A percentile compares a stretch with the other conserved stretches of the same genome.
Evolutionary conservation across 73 alveolate species (phyloP).

Genomic region (Symbiodinium pilosum): DNA sequence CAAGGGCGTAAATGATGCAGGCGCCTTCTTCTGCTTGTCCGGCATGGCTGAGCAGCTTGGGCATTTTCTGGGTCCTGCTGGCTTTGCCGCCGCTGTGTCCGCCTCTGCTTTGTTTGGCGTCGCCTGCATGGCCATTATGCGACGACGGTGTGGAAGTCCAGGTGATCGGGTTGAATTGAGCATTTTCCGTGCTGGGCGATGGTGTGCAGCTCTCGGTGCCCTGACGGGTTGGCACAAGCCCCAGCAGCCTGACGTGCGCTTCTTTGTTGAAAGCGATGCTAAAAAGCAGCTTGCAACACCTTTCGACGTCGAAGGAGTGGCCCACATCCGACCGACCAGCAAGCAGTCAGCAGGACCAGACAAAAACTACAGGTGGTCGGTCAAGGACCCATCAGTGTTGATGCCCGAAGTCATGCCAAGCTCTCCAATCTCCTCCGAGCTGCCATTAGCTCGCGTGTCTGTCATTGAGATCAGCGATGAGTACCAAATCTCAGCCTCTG

Average conservation of each 20-base stretch:
- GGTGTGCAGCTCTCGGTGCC: constrained; percentile 87
- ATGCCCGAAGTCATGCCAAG: constrained; percentile 9
- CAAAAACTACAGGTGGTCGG: background rate
- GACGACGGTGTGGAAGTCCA: constrained; percentile 66
- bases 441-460: constrained; percentile 50
- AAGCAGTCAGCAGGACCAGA: background rate
- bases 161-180: constrained; percentile 90
- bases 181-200: constrained; percentile 71
- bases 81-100: constrained; percentile 69
- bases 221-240: constrained; percentile 59
- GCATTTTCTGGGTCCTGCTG: constrained; percentile 73
- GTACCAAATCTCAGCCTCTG: constrained; percentile 63
- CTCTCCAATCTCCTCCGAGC: constrained; percentile 31
- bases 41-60: constrained; percentile 94
- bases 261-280: background rate
- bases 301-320: constrained; percentile 89
- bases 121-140: constrained; percentile 68
- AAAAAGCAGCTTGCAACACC: background rate
- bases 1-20: constrained; percentile 89
- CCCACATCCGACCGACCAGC: background rate
- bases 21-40: constrained; percentile 85
- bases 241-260: background rate
- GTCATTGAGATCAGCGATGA: constrained; percentile 93
- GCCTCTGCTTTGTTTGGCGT: constrained; percentile 90
- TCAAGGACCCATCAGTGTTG: background rate